A percentile compares a stretch with the other conserved stretches of the same genome.
phyloP scores from a whole-genome alignment of 129 eudicot species.

The Pseudognaphalium luteoalbum region DNA sequence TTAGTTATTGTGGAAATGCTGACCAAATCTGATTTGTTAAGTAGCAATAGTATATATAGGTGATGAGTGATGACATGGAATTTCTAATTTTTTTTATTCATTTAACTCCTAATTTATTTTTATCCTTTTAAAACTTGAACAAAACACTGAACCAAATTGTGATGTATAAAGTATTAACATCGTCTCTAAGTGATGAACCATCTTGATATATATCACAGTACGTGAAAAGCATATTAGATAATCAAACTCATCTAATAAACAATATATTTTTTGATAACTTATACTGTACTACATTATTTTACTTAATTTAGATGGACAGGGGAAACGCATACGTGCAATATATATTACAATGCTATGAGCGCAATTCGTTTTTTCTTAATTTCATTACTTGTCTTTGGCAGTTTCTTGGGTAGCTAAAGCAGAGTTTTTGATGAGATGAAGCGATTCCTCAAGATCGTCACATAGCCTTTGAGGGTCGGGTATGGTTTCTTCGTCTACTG shows the following conservation, averaged over 20 bases:
- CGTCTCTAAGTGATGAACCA: no score
- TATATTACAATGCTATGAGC: background rate
- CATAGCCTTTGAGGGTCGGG: constrained; percentile 38
- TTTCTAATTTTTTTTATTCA: no score
- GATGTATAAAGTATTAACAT: no score
- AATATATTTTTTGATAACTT: background rate
- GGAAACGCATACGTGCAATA: background rate
- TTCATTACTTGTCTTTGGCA: constrained; percentile 26
- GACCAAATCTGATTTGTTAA: no score
- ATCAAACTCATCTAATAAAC: background rate
- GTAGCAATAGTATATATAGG: no score
- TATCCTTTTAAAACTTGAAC: no score
- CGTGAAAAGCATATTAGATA: no score
- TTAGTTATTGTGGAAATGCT: no score
- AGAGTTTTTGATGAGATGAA: constrained; percentile 33
- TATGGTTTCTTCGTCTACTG: constrained; percentile 48
- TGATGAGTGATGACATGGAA: no score
- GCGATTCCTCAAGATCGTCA: constrained; percentile 42
- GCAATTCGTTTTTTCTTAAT: background rate
- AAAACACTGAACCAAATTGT: background rate
- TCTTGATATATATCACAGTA: no score
- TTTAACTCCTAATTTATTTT: no score
- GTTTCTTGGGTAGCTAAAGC: constrained; percentile 26
- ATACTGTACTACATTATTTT: background rate
- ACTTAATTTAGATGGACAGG: background rate